These are phyloP conservation scores for Magnaporthiopsis rhizophila DNA, from an alignment of 2,329 filamentous ascomycete species.

Conservation along the genomic window DNA sequence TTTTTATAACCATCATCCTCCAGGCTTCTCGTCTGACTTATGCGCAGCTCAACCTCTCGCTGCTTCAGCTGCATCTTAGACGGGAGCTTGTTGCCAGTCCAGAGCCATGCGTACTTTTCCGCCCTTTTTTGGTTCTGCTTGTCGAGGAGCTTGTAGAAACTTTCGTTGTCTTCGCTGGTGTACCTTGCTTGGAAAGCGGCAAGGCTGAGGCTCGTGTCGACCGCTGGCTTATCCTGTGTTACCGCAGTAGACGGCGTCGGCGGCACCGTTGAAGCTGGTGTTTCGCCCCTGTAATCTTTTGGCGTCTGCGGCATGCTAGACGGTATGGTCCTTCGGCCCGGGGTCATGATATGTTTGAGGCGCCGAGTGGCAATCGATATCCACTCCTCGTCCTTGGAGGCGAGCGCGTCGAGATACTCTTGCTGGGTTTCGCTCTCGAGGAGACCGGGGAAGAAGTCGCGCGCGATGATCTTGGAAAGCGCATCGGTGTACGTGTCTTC, in stretches of 20 bases:
- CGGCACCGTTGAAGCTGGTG: slow-evolving; percentile 50
- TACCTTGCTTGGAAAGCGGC: slow-evolving; percentile 85
- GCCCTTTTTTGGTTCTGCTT: slow-evolving; percentile 78
- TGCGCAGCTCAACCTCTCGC: slow-evolving; percentile 49
- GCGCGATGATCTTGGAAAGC: slow-evolving; percentile 86
- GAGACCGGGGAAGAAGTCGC: slow-evolving; percentile 93
- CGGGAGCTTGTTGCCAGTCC: slow-evolving; percentile 77
- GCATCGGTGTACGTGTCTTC: slow-evolving; percentile 90
- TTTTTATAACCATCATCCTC: slow-evolving; percentile 49
- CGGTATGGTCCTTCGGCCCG: slow-evolving; percentile 41
- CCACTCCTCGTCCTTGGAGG: slow-evolving; percentile 78
- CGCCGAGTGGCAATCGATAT: slow-evolving; percentile 71
- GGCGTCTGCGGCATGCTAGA: slow-evolving; percentile 45
- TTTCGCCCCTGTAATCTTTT: slow-evolving; percentile 61
- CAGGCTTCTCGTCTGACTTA: slow-evolving; percentile 38
- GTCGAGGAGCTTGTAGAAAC: slow-evolving; percentile 87
- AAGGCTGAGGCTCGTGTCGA: slow-evolving; percentile 74
- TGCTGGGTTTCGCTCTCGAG: slow-evolving; percentile 79
- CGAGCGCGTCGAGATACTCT: slow-evolving; percentile 86
- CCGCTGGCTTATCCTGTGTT: slow-evolving; percentile 32
- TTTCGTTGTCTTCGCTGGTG: slow-evolving; percentile 96
- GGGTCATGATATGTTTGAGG: slow-evolving; percentile 74
- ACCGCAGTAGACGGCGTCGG: slow-evolving; percentile 22
- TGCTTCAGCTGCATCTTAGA: slow-evolving; percentile 70
- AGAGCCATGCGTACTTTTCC: slow-evolving; percentile 84